phyloP scores from a whole-genome alignment of 768 basidiomycete species.

The Ephemerocybe angulata region DNA sequence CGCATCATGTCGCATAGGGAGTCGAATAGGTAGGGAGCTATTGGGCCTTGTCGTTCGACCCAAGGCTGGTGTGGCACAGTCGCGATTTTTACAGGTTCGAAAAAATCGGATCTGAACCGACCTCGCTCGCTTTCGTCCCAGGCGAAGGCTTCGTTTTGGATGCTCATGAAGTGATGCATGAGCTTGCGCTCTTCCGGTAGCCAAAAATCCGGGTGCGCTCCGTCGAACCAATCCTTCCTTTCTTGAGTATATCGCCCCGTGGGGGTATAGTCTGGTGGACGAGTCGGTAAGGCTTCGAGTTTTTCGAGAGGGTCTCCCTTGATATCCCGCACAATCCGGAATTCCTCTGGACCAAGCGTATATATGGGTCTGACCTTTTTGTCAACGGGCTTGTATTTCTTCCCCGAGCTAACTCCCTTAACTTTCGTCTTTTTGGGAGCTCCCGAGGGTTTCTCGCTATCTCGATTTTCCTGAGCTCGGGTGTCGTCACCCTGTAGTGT shows the following conservation, averaged over 20 bases:
- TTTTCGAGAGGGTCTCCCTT: conserved; percentile 22
- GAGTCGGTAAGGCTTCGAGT: conserved; percentile 16
- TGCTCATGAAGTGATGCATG: conserved; percentile 12
- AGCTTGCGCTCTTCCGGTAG: conserved; percentile 16
- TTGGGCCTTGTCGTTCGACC: conserved; percentile 6
- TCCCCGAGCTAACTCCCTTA: conserved; percentile 4
- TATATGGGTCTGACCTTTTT: conserved; percentile 22
- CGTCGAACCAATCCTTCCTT: conserved; percentile 17
- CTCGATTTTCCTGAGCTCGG: background rate
- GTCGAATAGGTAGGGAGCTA: conserved; percentile 14
- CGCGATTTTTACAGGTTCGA: conserved; percentile 11
- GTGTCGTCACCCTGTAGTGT: no score
- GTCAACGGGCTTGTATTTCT: conserved; percentile 31
- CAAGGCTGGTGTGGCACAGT: conserved; percentile 12
- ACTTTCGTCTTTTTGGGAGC: background rate
- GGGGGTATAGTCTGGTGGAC: conserved; percentile 18
- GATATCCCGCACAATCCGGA: no score
- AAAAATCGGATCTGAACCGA: conserved; percentile 14
- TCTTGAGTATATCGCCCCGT: conserved; percentile 24
- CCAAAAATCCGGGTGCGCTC: conserved; percentile 17
- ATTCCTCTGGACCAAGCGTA: conserved; percentile 23
- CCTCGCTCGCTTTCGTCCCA: conserved; percentile 18
- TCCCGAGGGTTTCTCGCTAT: background rate
- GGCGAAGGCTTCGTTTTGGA: conserved; percentile 14
- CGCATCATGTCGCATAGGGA: conserved; percentile 10